These are phyloP conservation scores for Sonneratia caseolaris DNA, from an alignment of 345 rosid genomes.

Conservation along the genomic window DNA sequence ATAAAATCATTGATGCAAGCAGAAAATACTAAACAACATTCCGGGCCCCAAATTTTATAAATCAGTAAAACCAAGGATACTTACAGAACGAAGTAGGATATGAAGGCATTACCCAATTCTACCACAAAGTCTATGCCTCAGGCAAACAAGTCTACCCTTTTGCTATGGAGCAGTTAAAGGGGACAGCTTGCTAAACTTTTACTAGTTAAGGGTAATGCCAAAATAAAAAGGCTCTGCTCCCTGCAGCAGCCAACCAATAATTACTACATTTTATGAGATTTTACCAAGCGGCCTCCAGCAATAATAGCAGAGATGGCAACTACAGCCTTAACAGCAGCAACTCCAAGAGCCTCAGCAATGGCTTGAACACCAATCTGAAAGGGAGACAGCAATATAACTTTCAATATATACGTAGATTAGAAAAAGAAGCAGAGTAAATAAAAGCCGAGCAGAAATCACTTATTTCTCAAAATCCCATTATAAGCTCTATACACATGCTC, in stretches of 20 bases:
- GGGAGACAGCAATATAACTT: conserved; percentile 10
- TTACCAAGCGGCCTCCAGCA: conserved; percentile 97
- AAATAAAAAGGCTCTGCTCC: not conserved
- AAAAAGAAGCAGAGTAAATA: not conserved
- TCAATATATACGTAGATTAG: not conserved
- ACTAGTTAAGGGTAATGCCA: not conserved
- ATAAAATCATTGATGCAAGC: not conserved
- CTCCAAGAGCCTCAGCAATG: conserved; percentile 96
- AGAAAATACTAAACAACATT: conserved; percentile 7
- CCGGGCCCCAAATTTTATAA: not conserved
- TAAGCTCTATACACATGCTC: too few species aligned
- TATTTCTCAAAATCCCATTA: too few species aligned
- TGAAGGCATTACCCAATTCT: not conserved
- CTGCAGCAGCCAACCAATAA: not conserved
- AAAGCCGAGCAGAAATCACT: too few species aligned
- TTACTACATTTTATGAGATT: conserved; percentile 16
- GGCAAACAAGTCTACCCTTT: not conserved
- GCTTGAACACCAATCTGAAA: conserved; percentile 94
- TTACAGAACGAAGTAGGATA: not conserved
- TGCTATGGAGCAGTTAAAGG: not conserved
- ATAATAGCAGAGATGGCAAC: conserved; percentile 92
- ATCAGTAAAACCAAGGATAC: not conserved
- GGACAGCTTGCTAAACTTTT: not conserved
- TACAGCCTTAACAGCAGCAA: conserved; percentile 91
- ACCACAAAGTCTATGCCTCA: not conserved